Evolutionary conservation across 768 basidiomycete species (phyloP).

Genomic region (Dendrothele bispora): DNA sequence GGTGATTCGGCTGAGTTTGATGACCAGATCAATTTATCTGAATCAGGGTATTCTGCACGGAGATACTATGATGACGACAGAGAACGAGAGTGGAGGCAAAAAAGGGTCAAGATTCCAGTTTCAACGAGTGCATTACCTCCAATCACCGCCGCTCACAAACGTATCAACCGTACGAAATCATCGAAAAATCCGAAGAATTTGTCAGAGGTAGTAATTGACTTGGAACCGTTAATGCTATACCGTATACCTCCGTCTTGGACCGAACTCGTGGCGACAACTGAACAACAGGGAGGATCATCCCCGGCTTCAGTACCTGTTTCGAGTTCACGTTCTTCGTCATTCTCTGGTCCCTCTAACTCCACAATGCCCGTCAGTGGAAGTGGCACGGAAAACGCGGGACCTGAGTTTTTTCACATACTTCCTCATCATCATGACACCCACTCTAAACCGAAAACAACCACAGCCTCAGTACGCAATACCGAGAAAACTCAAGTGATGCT

Average conservation of each 20-base stretch:
- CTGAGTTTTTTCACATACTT: background rate
- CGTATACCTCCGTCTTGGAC: conserved; percentile 2
- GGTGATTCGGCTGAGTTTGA: background rate
- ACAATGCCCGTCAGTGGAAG: background rate
- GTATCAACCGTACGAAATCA: background rate
- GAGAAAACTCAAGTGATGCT: too few species aligned
- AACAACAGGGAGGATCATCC: too few species aligned
- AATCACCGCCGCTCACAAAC: too few species aligned
- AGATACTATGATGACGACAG: background rate
- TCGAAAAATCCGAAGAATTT: conserved; percentile 1
- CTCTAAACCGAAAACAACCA: too few species aligned
- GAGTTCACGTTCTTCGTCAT: background rate
- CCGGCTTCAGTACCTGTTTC: background rate
- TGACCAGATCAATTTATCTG: background rate
- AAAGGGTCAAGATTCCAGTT: too few species aligned
- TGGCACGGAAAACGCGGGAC: background rate
- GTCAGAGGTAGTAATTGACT: background rate
- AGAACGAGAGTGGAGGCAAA: background rate
- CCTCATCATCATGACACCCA: background rate
- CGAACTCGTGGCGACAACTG: too few species aligned
- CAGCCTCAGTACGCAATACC: too few species aligned
- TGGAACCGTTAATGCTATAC: conserved; percentile 1
- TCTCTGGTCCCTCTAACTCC: background rate
- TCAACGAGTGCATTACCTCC: too few species aligned
- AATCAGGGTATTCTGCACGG: background rate